Evolutionary conservation across 2,329 filamentous ascomycete genomes (phyloP).

Genomic region (Plenodomus biglobosus): DNA sequence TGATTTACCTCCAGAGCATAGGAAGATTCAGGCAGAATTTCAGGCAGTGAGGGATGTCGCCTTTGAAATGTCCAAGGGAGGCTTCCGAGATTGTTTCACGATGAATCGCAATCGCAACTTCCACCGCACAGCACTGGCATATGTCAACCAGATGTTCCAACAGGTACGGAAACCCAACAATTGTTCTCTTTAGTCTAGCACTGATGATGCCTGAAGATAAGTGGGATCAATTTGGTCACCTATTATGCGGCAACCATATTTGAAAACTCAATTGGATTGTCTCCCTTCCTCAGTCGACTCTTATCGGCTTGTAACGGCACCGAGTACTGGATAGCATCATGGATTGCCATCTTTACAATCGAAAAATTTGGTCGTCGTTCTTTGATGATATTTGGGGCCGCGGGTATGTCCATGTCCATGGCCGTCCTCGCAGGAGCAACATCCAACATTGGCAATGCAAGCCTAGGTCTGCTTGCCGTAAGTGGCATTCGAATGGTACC

Average conservation of each 20-base stretch:
- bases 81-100: constrained; percentile 61
- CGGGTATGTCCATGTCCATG: constrained; percentile 41
- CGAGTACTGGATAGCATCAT: constrained; percentile 46
- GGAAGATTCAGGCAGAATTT: constrained; percentile 42
- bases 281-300: constrained; percentile 38
- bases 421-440: constrained; percentile 39
- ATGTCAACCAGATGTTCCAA: constrained; percentile 51
- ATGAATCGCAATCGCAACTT: constrained; percentile 53
- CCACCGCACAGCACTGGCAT: constrained; percentile 48
- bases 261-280: constrained; percentile 45
- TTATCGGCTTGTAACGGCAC: constrained; percentile 48
- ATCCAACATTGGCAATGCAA: constrained; percentile 25
- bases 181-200: background rate
- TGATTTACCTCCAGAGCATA: constrained; percentile 44
- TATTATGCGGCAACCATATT: constrained; percentile 50
- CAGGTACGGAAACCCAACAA: constrained; percentile 30
- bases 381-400: constrained; percentile 45
- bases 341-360: constrained; percentile 48
- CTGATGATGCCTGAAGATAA: constrained; percentile 38
- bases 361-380: constrained; percentile 43
- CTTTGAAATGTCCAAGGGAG: constrained; percentile 47
- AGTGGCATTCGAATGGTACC: constrained; percentile 32
- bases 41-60: constrained; percentile 43
- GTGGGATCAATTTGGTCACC: constrained; percentile 44
- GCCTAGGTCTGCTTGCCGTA: constrained; percentile 52